phyloP scores from a whole-genome alignment of 805 yeast genomes.

The Starmera dryadoides region DNA sequence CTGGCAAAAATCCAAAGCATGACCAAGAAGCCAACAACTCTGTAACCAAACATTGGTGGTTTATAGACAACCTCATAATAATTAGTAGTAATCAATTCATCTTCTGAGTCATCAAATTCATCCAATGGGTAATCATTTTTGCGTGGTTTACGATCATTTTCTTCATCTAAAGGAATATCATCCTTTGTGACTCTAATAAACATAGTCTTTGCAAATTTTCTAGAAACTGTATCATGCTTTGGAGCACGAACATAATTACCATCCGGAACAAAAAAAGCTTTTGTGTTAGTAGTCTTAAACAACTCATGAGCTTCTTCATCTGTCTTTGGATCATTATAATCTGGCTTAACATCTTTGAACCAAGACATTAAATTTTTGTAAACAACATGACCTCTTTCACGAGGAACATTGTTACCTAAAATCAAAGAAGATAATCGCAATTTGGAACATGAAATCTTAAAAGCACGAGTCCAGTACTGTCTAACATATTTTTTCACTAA shows the following conservation, averaged over 20 bases:
- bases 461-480: conserved; percentile 56
- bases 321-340: conserved; percentile 51
- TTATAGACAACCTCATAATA: conserved; percentile 73
- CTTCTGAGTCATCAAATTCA: conserved; percentile 35
- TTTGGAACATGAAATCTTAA: conserved; percentile 44
- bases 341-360: conserved; percentile 38
- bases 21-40: conserved; percentile 39
- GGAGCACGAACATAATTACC: conserved; percentile 88
- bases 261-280: conserved; percentile 66
- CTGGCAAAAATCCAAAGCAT: conserved; percentile 41
- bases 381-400: conserved; percentile 63
- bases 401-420: conserved; percentile 49
- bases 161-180: conserved; percentile 48
- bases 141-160: conserved; percentile 13
- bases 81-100: conserved; percentile 31
- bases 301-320: conserved; percentile 34
- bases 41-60: conserved; percentile 66
- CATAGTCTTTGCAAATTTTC: conserved; percentile 53
- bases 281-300: conserved; percentile 33
- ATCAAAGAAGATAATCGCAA: conserved; percentile 81
- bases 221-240: conserved; percentile 65
- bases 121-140: conserved; percentile 28
- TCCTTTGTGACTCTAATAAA: conserved; percentile 81
- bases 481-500: conserved; percentile 29
- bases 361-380: conserved; percentile 45